Conservation (phyloP, 2,329 filamentous ascomycete genomes). For the Xylaria multiplex region DNA sequence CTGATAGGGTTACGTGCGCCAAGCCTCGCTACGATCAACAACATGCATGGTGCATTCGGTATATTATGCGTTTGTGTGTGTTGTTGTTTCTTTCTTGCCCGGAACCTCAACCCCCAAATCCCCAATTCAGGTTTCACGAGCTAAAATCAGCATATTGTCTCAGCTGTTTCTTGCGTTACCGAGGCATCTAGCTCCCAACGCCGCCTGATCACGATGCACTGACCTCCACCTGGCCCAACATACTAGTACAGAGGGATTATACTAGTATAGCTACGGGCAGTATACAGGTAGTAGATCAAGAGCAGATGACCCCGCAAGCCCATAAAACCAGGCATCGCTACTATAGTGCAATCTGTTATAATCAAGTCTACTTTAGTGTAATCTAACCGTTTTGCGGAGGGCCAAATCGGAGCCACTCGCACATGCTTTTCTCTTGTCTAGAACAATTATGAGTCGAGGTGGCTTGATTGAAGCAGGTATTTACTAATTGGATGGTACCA, state of each 20-base stretch:
- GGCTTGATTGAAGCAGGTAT: neutral
- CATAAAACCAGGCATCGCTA: neutral
- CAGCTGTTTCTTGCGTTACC: constrained; percentile 18
- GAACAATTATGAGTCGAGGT: neutral
- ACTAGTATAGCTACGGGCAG: neutral
- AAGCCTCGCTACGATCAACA: constrained; percentile 8
- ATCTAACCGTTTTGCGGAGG: neutral
- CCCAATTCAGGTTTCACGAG: constrained; percentile 17
- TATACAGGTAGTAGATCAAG: neutral
- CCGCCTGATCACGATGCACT: neutral
- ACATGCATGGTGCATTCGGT: neutral
- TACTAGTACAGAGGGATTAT: neutral
- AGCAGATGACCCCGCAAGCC: constrained; percentile 11
- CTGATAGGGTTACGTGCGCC: constrained; percentile 7
- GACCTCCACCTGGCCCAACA: neutral
- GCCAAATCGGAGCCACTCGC: neutral
- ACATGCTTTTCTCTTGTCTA: neutral
- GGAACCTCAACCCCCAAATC: constrained; percentile 6
- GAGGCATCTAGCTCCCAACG: constrained; percentile 21
- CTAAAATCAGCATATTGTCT: neutral
- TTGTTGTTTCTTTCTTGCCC: neutral
- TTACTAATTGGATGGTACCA: neutral
- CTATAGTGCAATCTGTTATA: too few relatives aligned
- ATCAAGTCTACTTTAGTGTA: too few relatives aligned
- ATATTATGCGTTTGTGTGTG: neutral